phyloP scores from a whole-genome alignment of 768 basidiomycete species.

The Rhizopogon vinicolor region DNA sequence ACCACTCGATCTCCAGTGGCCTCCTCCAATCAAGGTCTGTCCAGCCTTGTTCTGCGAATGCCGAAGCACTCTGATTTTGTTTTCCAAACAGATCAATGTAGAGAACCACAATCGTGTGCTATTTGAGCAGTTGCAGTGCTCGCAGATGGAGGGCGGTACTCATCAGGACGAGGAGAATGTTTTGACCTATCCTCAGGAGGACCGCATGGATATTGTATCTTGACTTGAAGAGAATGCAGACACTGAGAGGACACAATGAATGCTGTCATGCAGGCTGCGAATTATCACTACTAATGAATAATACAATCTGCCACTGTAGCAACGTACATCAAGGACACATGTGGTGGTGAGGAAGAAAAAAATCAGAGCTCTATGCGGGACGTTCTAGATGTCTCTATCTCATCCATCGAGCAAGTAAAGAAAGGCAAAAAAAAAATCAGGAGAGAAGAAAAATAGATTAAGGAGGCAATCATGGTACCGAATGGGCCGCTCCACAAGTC shows the following conservation, averaged over 20 bases:
- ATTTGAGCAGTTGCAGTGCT: background rate
- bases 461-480: background rate
- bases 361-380: background rate
- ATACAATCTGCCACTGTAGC: background rate
- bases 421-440: background rate
- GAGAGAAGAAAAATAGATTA: background rate
- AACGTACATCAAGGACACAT: background rate
- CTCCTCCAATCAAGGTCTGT: conserved; percentile 20
- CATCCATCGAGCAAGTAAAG: background rate
- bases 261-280: background rate
- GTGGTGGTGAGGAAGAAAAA: background rate
- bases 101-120: background rate
- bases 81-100: background rate
- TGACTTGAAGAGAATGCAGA: background rate
- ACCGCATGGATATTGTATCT: background rate
- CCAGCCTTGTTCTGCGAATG: background rate
- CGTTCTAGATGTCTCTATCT: background rate
- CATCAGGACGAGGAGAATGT: background rate
- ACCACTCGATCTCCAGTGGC: conserved; percentile 13
- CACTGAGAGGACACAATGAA: background rate
- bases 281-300: background rate
- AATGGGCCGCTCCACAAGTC: background rate
- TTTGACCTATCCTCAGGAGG: background rate
- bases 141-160: background rate
- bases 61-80: conserved; percentile 22